Evolutionary conservation across 75 land plant species (phyloP), one percentile per base, ranked within the genome.

Genomic region (Selaginella tamariscina): DNA sequence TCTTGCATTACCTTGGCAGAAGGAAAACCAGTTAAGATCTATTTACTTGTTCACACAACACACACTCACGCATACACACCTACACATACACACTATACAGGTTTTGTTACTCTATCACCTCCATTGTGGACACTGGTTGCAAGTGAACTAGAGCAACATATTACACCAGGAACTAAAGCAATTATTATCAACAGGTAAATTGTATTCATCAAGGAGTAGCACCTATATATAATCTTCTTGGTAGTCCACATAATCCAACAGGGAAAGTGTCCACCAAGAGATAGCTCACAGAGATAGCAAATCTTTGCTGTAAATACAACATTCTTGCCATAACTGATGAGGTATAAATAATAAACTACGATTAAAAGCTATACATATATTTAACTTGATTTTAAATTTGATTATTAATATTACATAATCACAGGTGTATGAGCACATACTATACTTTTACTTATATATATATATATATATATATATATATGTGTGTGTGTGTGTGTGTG

Each of bases 161-260:
- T 86, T 56, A 83, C 84, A 24, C 22, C 57, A 0, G 74, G 71
- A 39, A 86, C 90, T 30, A 92, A 92, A 71, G 98, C 95, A 65
- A 71, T 92, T 22, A 77, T 92, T 28, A 32, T 92, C 49, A 92
- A 92, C 86, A 92, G 98, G 98, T 92, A 20, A 39, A 64, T 55
- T 55, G n/a, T n/a, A n/a, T n/a, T n/a, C n/a, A n/a, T n/a, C n/a
- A n/a, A n/a, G n/a, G n/a, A n/a, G n/a, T n/a, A n/a, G n/a, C n/a
- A 5, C 49, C 15, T 15, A 1, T 15, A n/a, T n/a, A 39, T 44
- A 2, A 28, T 65, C 44, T 33, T 55, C 62, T 5, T 59, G 8
- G 62, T 27, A 91, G 97, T 73, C 98, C 95, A 65, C 98, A 92
- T 71, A 92, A 92, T 77, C 98, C 98, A 71, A 92, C 98, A 65